Evolutionary conservation across 768 basidiomycete species (phyloP).

Genomic region (Floccularia luteovirens): DNA sequence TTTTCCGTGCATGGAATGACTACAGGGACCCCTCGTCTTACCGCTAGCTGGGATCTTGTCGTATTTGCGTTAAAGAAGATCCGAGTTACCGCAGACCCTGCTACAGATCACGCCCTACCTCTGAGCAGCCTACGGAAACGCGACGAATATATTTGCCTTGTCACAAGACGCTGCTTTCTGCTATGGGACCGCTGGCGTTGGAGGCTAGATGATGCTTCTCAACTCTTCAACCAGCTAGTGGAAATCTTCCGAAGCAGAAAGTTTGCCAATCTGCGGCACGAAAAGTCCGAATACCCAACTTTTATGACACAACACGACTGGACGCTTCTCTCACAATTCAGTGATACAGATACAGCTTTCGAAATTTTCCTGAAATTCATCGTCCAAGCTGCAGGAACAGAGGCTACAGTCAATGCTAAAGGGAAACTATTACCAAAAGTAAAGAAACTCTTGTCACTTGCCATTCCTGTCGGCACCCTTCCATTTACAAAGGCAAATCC

Average conservation of each 20-base stretch:
- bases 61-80: constrained; percentile 50
- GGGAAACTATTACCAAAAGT: constrained; percentile 31
- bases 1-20: constrained; percentile 51
- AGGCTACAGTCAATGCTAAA: constrained; percentile 17
- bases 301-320: constrained; percentile 58
- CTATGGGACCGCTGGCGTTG: constrained; percentile 75
- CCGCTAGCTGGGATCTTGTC: constrained; percentile 63
- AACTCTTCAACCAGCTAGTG: constrained; percentile 55
- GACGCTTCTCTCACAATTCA: constrained; percentile 39
- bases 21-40: constrained; percentile 25
- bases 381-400: constrained; percentile 41
- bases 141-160: constrained; percentile 63
- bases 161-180: constrained; percentile 68
- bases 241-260: constrained; percentile 73
- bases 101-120: constrained; percentile 29
- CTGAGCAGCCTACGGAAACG: constrained; percentile 37
- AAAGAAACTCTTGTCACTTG: constrained; percentile 65
- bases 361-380: constrained; percentile 78
- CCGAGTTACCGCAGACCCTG: constrained; percentile 40
- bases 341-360: constrained; percentile 62
- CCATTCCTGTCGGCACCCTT: constrained; percentile 65
- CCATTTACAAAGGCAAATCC: constrained; percentile 49
- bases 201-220: constrained; percentile 48
- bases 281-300: constrained; percentile 57
- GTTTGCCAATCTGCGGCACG: constrained; percentile 61